Conservation (phyloP, 2,329 filamentous ascomycete genomes). For the Clonostachys solani region DNA sequence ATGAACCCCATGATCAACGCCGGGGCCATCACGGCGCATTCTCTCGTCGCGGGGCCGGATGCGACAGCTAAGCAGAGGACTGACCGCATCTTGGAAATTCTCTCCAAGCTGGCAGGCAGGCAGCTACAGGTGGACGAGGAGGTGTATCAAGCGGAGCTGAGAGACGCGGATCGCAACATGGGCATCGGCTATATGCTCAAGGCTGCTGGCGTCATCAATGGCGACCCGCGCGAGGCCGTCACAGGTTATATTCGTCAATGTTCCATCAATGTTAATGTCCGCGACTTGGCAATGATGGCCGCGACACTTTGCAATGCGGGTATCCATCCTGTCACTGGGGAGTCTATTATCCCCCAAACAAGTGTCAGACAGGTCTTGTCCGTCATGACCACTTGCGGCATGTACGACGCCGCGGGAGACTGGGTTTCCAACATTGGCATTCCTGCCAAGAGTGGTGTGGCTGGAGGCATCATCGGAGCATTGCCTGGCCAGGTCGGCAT, state of each 20-base stretch:
- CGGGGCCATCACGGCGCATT: slow-evolving; percentile 25
- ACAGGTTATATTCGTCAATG: slow-evolving; percentile 32
- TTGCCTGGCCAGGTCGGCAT: slow-evolving; percentile 23
- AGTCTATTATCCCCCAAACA: slow-evolving; percentile 24
- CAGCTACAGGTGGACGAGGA: slow-evolving; percentile 27
- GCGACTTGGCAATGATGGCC: slow-evolving; percentile 32
- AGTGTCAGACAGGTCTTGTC: slow-evolving; percentile 32
- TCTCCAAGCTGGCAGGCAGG: slow-evolving; percentile 27
- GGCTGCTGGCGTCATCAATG: slow-evolving; percentile 27
- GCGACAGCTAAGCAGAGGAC: slow-evolving; percentile 26
- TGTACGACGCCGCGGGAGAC: slow-evolving; percentile 33
- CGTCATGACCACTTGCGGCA: slow-evolving; percentile 34
- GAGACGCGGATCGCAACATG: slow-evolving; percentile 25
- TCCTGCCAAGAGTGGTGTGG: slow-evolving; percentile 28
- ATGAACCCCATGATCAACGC: slow-evolving; percentile 31
- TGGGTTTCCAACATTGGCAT: slow-evolving; percentile 31
- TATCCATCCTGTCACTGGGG: slow-evolving; percentile 22
- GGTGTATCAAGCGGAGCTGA: slow-evolving; percentile 29
- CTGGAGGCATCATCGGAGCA: slow-evolving; percentile 23
- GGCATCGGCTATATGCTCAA: slow-evolving; percentile 33
- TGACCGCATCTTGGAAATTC: slow-evolving; percentile 23
- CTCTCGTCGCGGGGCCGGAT: slow-evolving; percentile 17
- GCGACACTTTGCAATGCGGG: slow-evolving; percentile 30
- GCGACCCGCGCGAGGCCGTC: slow-evolving; percentile 26
- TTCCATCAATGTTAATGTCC: slow-evolving; percentile 33